A percentile compares a stretch with the other conserved stretches of the same genome.
Evolutionary conservation across 768 basidiomycete genomes (phyloP).

Genomic region (Pisolithus orientalis): DNA sequence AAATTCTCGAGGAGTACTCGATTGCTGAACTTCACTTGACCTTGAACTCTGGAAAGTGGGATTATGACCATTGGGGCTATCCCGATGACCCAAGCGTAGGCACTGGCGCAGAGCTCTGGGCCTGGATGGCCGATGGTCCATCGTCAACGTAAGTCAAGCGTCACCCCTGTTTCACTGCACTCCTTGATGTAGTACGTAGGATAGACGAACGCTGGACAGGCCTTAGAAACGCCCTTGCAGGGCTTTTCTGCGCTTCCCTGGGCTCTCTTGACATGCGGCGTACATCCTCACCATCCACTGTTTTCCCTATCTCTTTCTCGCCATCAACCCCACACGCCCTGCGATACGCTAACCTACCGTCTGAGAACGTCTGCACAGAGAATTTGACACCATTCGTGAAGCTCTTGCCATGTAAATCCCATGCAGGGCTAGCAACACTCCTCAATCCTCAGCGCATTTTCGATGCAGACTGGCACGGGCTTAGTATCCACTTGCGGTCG

Average conservation of each 20-base stretch:
- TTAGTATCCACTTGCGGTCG: constrained; percentile 74
- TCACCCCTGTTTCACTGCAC: neutral
- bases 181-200: constrained; percentile 31
- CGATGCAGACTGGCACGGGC: constrained; percentile 88
- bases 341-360: constrained; percentile 72
- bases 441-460: constrained; percentile 84
- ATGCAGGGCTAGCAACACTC: constrained; percentile 76
- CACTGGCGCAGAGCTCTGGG: constrained; percentile 86
- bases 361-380: constrained; percentile 93
- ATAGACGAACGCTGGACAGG: constrained; percentile 77
- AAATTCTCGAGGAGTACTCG: constrained; percentile 79
- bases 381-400: constrained; percentile 96
- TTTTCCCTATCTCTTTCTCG: constrained; percentile 60
- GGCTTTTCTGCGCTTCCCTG: constrained; percentile 91
- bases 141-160: constrained; percentile 38
- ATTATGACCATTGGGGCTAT: constrained; percentile 77
- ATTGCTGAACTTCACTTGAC: constrained; percentile 86
- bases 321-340: constrained; percentile 48
- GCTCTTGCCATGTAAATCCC: constrained; percentile 86
- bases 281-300: constrained; percentile 58
- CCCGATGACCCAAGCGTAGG: constrained; percentile 73
- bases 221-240: constrained; percentile 83
- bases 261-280: constrained; percentile 69
- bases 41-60: constrained; percentile 90
- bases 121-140: constrained; percentile 77